Evolutionary conservation across 208 protist species (phyloP).

Genomic region (Strigomonas galati): DNA sequence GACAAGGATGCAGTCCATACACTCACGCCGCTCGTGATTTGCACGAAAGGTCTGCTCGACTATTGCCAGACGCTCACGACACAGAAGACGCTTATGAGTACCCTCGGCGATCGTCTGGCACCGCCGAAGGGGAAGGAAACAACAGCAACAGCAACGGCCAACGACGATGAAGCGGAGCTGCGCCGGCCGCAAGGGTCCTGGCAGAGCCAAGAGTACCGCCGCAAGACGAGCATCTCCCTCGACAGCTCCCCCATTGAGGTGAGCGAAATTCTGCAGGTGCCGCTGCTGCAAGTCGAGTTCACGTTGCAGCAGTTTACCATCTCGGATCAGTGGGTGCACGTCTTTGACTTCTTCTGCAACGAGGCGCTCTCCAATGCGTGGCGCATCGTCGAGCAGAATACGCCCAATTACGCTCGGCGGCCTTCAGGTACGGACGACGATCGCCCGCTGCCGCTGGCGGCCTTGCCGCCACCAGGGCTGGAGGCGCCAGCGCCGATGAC

Average conservation of each 20-base stretch:
- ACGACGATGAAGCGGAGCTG: not conserved
- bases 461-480: not conserved
- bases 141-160: not conserved
- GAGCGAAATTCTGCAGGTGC: conserved; percentile 33
- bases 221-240: not conserved
- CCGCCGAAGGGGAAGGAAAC: not conserved
- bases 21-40: conserved; percentile 43
- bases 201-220: conserved; percentile 2
- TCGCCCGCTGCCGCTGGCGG: not conserved
- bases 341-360: conserved; percentile 80
- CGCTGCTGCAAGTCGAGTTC: conserved; percentile 67
- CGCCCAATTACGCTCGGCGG: not conserved
- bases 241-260: not conserved
- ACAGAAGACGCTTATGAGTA: conserved; percentile 33
- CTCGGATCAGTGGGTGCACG: conserved; percentile 78
- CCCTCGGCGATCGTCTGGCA: conserved; percentile 39
- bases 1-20: conserved; percentile 25
- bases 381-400: conserved; percentile 11
- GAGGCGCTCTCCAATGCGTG: conserved; percentile 53
- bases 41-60: conserved; percentile 50
- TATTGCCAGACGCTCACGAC: conserved; percentile 55
- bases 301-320: conserved; percentile 79
- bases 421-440: not conserved
- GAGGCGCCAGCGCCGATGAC: not conserved
- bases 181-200: not conserved